Evolutionary conservation across 176 grass and related monocot genomes (phyloP), one percentile per base, ranked within the genome.

Genomic region (Zoysia japonica): DNA sequence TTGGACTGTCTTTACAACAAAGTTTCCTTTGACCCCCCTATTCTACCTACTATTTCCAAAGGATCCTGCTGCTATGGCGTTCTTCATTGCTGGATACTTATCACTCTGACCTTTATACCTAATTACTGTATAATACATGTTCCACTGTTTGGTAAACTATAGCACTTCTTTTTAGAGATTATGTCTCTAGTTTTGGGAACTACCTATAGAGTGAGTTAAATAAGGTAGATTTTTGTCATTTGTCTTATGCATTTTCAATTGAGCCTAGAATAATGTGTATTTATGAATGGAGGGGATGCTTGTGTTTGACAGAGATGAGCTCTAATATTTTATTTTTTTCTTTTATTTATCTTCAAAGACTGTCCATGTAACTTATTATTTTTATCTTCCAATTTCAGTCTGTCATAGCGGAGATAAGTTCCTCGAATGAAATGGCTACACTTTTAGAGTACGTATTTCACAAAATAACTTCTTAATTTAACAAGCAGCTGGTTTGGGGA

Each of bases 321-420:
- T 80, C 13, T 57, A 40, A 43, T 39, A 66, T 39, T 62, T 45
- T 68, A 61, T 82, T 78, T 53, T 67, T 70, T 66, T 44, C n/a
- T 78, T 17, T 12, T 48, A 63, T 83, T 71, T 5, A 68, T 75
- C 56, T 80, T 54, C 63, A 74, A 43, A 69, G 69, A 53, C 28
- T 74, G 50, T 61, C 60, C 65, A 61, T 79, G 28, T 50, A 60
- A 78, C 46, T 87, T 35, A 28, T 28, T 28, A 28, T 28, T 84
- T 87, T 69, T 11, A 49, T 52, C 52, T 11, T 12, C 61, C 15
- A 61, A 68, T 77, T 88, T 75, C 91, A 97, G 95, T 94, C 95
- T 87, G 95, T 91, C 67, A 98, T 98, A 83, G 88, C 89, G 87
- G 95, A 98, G 88, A 90, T 94, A 88, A 98, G 95, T 82, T 98